Conservation (phyloP, 2,329 filamentous ascomycete genomes). For the Camptophora hylomeconis region DNA sequence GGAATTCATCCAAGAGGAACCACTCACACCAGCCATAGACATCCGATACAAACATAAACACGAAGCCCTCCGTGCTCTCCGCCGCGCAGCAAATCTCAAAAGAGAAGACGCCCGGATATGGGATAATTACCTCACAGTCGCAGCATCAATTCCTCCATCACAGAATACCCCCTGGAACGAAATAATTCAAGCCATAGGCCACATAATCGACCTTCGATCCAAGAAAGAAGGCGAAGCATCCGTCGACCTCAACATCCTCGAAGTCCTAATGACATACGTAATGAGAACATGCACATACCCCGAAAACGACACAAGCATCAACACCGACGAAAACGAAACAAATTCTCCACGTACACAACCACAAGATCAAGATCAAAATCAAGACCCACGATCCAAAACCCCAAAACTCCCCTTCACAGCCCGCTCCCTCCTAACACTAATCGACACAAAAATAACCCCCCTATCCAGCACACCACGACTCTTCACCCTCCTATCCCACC, state of each 20-base stretch:
- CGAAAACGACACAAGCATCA: background rate
- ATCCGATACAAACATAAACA: conserved; percentile 51
- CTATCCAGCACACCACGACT: conserved; percentile 65
- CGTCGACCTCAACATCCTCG: conserved; percentile 61
- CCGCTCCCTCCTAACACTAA: conserved; percentile 47
- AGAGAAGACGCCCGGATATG: conserved; percentile 85
- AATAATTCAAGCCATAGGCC: conserved; percentile 59
- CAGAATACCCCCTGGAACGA: conserved; percentile 48
- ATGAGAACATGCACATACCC: conserved; percentile 35
- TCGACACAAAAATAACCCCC: conserved; percentile 64
- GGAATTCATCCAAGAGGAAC: conserved; percentile 19
- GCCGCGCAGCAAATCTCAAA: conserved; percentile 71
- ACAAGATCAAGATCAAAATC: conserved; percentile 21
- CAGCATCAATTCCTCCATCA: conserved; percentile 62
- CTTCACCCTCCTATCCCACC: conserved; percentile 60
- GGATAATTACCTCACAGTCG: conserved; percentile 88
- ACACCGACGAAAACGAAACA: conserved; percentile 1
- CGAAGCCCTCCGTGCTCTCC: conserved; percentile 73
- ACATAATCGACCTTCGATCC: conserved; percentile 62
- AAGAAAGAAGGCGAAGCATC: conserved; percentile 57
- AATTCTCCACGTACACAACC: conserved; percentile 2
- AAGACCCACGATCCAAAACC: conserved; percentile 27
- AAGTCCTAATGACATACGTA: conserved; percentile 58
- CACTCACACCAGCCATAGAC: conserved; percentile 5
- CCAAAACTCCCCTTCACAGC: conserved; percentile 40